Conservation (phyloP, 1,284 basidiomycete species). For the Sanghuangporus baumii region DNA sequence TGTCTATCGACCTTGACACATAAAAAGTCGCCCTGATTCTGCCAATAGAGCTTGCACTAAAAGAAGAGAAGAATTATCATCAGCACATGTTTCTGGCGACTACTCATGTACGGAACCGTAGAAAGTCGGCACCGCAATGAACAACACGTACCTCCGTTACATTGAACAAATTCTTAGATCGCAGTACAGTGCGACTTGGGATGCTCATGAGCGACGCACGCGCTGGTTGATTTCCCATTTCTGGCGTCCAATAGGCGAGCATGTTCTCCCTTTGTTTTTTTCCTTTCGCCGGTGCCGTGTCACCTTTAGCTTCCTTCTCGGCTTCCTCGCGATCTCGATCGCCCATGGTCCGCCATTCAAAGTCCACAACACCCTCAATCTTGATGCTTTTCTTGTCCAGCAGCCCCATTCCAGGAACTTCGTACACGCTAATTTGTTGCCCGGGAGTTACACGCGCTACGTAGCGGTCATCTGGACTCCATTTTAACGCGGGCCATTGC, state of each 20-base stretch:
- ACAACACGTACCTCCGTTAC: slow-evolving; percentile 79
- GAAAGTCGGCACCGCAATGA: slow-evolving; percentile 5
- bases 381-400: slow-evolving; percentile 98
- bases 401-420: slow-evolving; percentile 90
- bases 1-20: slow-evolving; percentile 99
- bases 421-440: slow-evolving; percentile 94
- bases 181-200: slow-evolving; percentile 79
- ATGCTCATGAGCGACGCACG: slow-evolving; percentile 91
- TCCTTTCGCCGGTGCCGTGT: slow-evolving; percentile 39
- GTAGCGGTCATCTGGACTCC: slow-evolving; percentile 96
- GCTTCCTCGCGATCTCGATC: slow-evolving; percentile 82
- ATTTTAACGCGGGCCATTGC: slow-evolving; percentile 96
- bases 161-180: slow-evolving; percentile 98
- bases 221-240: slow-evolving; percentile 94
- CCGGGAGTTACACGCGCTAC: slow-evolving; percentile 87
- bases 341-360: slow-evolving; percentile 96
- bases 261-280: slow-evolving; percentile 83
- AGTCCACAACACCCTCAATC: slow-evolving; percentile 97
- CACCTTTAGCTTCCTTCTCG: slow-evolving; percentile 46
- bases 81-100: not conserved
- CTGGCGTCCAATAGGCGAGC: slow-evolving; percentile 97
- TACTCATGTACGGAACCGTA: not conserved
- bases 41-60: slow-evolving; percentile 98
- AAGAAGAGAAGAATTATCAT: not conserved
- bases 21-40: slow-evolving; percentile 97